These are phyloP conservation scores for Citrus sinensis DNA, from an alignment of 345 rosid genomes.

Conservation along the genomic window DVS_A1.0 CM039169.1:3612001-3612500, in stretches of 20 bases:
- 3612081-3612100: not conserved
- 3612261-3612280: constrained; percentile 69
- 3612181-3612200: constrained; percentile 31
- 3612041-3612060: not conserved
- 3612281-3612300: constrained; percentile 82
- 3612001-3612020: not conserved
- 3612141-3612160: not conserved
- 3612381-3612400: constrained; percentile 6
- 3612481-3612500: not conserved
- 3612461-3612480: not conserved
- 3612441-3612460: not conserved
- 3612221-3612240: constrained; percentile 67
- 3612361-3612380: not conserved
- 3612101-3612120: not conserved
- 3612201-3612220: constrained; percentile 90
- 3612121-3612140: not conserved
- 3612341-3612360: not conserved
- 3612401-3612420: not conserved
- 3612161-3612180: not conserved
- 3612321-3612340: not conserved
- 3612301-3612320: constrained; percentile 9
- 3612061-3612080: not conserved
- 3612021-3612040: not conserved
- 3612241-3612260: constrained; percentile 74
- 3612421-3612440: not conserved